phyloP scores from a whole-genome alignment of 1,139 yeast species.

The Lodderomyces oxycetoniae region DNA sequence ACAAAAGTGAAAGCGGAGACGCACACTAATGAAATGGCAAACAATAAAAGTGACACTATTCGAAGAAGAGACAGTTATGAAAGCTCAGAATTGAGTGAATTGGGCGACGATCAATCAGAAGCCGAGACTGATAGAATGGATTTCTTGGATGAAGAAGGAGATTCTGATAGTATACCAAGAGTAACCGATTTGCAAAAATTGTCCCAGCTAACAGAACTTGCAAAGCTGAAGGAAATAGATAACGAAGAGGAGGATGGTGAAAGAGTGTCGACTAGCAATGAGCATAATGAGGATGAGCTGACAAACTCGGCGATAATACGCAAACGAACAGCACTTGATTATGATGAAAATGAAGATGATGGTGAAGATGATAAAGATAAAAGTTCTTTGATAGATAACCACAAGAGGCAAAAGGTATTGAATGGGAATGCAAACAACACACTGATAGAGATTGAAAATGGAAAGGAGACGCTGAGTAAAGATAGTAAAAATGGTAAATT shows the following conservation, averaged over 20 bases:
- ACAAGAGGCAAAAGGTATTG: no score
- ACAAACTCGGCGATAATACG: no score
- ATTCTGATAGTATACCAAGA: constrained; percentile 10
- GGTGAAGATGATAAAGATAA: no score
- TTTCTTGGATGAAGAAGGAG: constrained; percentile 38
- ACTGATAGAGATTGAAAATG: no score
- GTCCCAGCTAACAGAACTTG: constrained; percentile 38
- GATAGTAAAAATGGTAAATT: background rate
- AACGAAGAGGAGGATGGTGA: background rate
- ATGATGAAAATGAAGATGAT: no score
- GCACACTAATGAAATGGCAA: no score
- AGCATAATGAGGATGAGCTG: background rate
- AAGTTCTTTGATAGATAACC: no score
- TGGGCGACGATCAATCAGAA: constrained; percentile 65
- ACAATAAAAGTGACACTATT: background rate
- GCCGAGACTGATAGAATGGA: constrained; percentile 81
- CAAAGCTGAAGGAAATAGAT: constrained; percentile 15
- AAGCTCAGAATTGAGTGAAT: constrained; percentile 49
- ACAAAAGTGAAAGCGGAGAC: no score
- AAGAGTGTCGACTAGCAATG: background rate
- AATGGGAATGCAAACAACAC: no score
- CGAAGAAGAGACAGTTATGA: constrained; percentile 27
- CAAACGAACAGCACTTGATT: no score
- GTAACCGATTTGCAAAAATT: constrained; percentile 39
- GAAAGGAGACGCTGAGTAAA: background rate